Evolutionary conservation across 2,329 filamentous ascomycete genomes (phyloP).

Genomic region (Plectosphaerella plurivora): DNA sequence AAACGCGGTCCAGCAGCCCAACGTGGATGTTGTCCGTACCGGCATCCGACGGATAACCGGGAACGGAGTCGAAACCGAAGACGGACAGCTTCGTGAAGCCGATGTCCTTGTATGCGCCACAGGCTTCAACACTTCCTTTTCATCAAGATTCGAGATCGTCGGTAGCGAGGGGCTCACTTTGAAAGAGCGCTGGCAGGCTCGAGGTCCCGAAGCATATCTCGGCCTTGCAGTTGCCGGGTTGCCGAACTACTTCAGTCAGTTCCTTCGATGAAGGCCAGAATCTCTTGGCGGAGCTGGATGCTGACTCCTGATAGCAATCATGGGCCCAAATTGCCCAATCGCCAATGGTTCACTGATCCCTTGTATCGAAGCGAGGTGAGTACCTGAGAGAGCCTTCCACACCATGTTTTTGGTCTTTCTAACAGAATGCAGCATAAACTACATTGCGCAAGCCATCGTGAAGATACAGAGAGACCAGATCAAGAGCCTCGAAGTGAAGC

Average conservation of each 20-base stretch:
- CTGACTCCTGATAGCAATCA: constrained; percentile 3
- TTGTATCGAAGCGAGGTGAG: constrained; percentile 18
- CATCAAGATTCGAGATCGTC: constrained; percentile 16
- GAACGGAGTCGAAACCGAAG: constrained; percentile 13
- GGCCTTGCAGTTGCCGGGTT: constrained; percentile 20
- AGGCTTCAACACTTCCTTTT: constrained; percentile 16
- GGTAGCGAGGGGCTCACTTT: constrained; percentile 12
- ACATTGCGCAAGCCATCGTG: constrained; percentile 18
- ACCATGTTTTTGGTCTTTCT: no score
- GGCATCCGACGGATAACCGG: constrained; percentile 17
- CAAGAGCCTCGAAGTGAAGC: not conserved
- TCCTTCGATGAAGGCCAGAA: not conserved
- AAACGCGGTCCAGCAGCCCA: constrained; percentile 31
- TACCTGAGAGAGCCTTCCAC: no score
- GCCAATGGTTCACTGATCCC: constrained; percentile 10
- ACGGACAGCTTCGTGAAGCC: constrained; percentile 1
- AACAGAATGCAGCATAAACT: constrained; percentile 23
- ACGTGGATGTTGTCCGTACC: constrained; percentile 30
- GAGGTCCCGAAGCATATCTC: constrained; percentile 23
- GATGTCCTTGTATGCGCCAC: constrained; percentile 15
- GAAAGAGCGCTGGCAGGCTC: constrained; percentile 11
- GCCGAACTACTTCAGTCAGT: constrained; percentile 15
- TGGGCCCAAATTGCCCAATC: constrained; percentile 11
- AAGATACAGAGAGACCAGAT: constrained; percentile 9
- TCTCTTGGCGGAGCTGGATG: not conserved